These are phyloP conservation scores for Diplogelasinospora grovesii DNA, from an alignment of 495 filamentous ascomycete genomes.

Conservation along the genomic window DNA sequence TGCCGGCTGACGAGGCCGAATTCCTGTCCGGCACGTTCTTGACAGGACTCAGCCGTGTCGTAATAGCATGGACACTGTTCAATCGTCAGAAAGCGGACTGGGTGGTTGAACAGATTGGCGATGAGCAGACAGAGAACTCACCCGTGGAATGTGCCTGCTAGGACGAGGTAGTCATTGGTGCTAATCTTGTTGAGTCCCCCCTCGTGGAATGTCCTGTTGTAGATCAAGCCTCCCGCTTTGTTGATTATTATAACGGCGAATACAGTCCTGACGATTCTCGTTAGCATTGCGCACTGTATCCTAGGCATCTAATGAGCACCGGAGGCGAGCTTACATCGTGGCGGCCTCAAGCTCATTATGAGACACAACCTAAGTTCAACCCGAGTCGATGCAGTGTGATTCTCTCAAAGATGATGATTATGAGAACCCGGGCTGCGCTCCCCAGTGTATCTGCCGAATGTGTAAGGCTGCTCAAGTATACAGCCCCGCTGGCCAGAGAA, in stretches of 20 bases:
- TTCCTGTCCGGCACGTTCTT: constrained; percentile 28
- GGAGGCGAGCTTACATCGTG: too few relatives aligned
- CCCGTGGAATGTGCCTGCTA: constrained; percentile 98
- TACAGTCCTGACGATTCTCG: constrained; percentile 73
- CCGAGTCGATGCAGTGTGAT: too few relatives aligned
- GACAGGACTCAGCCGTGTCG: constrained; percentile 65
- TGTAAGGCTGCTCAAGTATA: too few relatives aligned
- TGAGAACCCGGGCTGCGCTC: too few relatives aligned
- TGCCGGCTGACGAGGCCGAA: constrained; percentile 44
- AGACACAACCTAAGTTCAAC: too few relatives aligned
- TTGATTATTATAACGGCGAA: constrained; percentile 95
- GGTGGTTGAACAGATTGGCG: not conserved
- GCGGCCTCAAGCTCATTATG: too few relatives aligned
- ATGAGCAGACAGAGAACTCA: constrained; percentile 23
- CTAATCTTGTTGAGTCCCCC: constrained; percentile 74
- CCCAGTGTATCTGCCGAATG: too few relatives aligned
- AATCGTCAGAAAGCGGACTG: not conserved
- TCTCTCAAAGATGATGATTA: too few relatives aligned
- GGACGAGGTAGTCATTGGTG: constrained; percentile 90
- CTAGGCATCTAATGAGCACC: too few relatives aligned
- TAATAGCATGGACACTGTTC: constrained; percentile 80
- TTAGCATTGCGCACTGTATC: too few relatives aligned
- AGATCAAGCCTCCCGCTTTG: constrained; percentile 94
- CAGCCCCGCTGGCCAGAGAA: too few relatives aligned
- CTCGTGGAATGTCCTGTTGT: constrained; percentile 84